A percentile compares a stretch with the other conserved stretches of the same genome.
phyloP scores from a whole-genome alignment of 345 rosid genomes.

The Citrus australasica region DNA sequence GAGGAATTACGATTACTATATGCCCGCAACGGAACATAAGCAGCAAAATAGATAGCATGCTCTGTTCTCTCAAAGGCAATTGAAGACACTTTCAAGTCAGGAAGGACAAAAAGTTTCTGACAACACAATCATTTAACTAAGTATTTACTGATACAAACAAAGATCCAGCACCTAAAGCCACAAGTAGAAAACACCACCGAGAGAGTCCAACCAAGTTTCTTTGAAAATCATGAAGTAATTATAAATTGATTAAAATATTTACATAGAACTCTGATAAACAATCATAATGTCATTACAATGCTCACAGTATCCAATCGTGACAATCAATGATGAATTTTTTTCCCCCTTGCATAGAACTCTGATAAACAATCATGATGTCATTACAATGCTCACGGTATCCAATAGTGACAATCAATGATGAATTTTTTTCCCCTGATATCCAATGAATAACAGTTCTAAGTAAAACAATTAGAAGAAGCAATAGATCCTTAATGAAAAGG shows the following conservation, averaged over 20 bases:
- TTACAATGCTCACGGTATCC: background rate
- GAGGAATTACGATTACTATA: background rate
- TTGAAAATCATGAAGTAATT: background rate
- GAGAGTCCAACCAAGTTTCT: background rate
- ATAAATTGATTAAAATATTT: background rate
- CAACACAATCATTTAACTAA: background rate
- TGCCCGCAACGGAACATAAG: conserved; percentile 3
- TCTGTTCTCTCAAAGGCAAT: conserved; percentile 12
- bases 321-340: background rate
- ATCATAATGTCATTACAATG: background rate
- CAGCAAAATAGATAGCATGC: conserved; percentile 6
- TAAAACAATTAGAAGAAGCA: background rate
- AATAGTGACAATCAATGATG: background rate
- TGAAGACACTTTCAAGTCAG: background rate
- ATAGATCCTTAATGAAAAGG: background rate
- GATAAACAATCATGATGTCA: background rate
- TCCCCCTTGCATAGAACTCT: background rate
- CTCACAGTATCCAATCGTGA: background rate
- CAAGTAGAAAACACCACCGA: background rate
- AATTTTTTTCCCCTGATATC: background rate
- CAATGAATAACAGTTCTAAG: background rate
- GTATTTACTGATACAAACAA: background rate
- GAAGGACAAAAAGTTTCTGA: background rate
- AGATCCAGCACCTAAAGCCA: background rate
- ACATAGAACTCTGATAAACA: background rate